Base-by-base conservation (phyloP, 139 green algal species). In the Edaphochlamys debaryana region DNA sequence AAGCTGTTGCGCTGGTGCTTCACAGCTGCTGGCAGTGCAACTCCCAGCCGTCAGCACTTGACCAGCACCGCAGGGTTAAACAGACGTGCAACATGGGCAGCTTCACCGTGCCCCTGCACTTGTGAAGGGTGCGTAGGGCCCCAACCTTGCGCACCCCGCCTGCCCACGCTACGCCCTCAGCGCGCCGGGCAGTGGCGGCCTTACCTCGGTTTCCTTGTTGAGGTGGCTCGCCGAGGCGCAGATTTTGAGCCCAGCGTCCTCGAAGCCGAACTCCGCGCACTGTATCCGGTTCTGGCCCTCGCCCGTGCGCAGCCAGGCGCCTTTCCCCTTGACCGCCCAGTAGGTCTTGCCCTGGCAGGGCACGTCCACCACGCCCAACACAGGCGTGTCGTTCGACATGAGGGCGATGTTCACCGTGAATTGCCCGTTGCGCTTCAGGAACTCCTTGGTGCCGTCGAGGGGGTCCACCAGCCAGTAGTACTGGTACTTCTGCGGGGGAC, bases 321-420 rank as follows among this genome's bases (percentile, higher is more conserved):
- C 95, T 73, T 95, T 89, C 41, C 91, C 92, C 70, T 93, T 79
- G 23, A 92, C 92, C 8, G 95, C 95, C 86, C 88, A 94, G 82
- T 90, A 86, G 1, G 79, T 86, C 74, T 86, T 89, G 40, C 52
- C 72, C 71, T 84, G 72, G 84, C 67, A 86, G 5, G 95, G 95
- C 41, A 95, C 92, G 34, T 97, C 92, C 67, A 98, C 95, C 41
- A 98, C 94, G 11, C 95, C 95, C 77, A 98, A 48, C n/a, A 98
- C 85, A 0, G 95, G 93, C 13, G 69, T 77, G 38, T 71, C 69
- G 52, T 81, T 81, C 63, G 89, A 69, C 37, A 88, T 82, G 3
- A 98, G 91, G 3, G 93, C 95, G 74, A 98, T 97, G 89, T 97
- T 98, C 40, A 98, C 93, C 0, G 95, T 97, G 89, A 98, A 98